Evolutionary conservation across 495 filamentous ascomycete genomes (phyloP).

Genomic region (Parathielavia appendiculata): DNA sequence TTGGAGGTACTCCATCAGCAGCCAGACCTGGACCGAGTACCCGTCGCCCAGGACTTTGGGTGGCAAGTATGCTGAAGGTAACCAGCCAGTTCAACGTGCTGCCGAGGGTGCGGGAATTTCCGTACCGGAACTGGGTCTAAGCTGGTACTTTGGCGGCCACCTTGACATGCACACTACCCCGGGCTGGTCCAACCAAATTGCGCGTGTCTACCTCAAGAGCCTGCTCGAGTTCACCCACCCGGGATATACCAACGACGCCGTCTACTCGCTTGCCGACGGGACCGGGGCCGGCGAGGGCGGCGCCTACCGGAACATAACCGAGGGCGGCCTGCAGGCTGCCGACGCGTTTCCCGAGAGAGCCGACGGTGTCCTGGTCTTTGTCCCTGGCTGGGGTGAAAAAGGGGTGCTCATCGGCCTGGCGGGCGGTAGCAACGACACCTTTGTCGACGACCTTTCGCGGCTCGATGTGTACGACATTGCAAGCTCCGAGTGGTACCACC

Average conservation of each 20-base stretch:
- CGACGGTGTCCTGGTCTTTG: slow-evolving; percentile 63
- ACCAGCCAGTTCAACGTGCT: slow-evolving; percentile 52
- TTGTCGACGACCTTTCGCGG: slow-evolving; percentile 60
- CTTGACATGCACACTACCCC: slow-evolving; percentile 60
- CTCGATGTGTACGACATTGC: slow-evolving; percentile 75
- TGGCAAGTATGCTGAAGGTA: slow-evolving; percentile 54
- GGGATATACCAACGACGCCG: slow-evolving; percentile 54
- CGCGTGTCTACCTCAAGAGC: slow-evolving; percentile 63
- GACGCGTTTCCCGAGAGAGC: slow-evolving; percentile 64
- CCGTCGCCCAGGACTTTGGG: slow-evolving; percentile 49
- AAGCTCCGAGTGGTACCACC: slow-evolving; percentile 72
- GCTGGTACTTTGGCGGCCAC: slow-evolving; percentile 75
- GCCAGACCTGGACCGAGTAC: slow-evolving; percentile 57
- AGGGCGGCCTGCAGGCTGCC: slow-evolving; percentile 59
- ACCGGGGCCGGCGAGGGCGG: slow-evolving; percentile 50
- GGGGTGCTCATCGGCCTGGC: slow-evolving; percentile 66
- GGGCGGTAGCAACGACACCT: slow-evolving; percentile 59
- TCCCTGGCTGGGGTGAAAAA: slow-evolving; percentile 64
- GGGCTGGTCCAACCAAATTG: slow-evolving; percentile 60
- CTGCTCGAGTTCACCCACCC: slow-evolving; percentile 71
- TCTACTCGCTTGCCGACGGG: slow-evolving; percentile 44
- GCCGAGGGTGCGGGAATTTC: slow-evolving; percentile 68
- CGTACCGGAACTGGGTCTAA: slow-evolving; percentile 59
- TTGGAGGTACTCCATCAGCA: slow-evolving; percentile 62
- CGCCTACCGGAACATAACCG: slow-evolving; percentile 63